A percentile compares a stretch with the other conserved stretches of the same genome.
phyloP scores from a whole-genome alignment of 495 filamentous ascomycete species.

The Paragyromitra xinjiangensis region DNA sequence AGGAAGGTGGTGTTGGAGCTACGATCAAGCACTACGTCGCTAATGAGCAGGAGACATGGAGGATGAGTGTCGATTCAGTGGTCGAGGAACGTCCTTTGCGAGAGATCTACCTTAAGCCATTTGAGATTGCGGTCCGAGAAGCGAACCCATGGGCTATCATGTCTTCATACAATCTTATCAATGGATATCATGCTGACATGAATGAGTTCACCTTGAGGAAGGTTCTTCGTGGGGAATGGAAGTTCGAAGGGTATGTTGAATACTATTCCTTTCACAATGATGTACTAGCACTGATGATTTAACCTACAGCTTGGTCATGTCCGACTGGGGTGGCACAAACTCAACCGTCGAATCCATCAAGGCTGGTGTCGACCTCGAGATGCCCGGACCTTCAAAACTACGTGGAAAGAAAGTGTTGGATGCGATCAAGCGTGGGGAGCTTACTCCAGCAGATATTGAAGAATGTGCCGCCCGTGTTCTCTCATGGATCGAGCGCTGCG shows the following conservation, averaged over 20 bases:
- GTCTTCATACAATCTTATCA: slow-evolving; percentile 86
- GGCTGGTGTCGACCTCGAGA: slow-evolving; percentile 80
- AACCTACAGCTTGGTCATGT: slow-evolving; percentile 70
- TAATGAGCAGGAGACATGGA: slow-evolving; percentile 85
- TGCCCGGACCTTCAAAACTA: slow-evolving; percentile 77
- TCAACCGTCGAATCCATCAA: slow-evolving; percentile 75
- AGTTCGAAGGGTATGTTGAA: slow-evolving; percentile 69
- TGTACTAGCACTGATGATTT: slow-evolving; percentile 4
- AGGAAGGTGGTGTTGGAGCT: slow-evolving; percentile 76
- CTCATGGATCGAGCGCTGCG: slow-evolving; percentile 69
- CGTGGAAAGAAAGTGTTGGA: slow-evolving; percentile 71
- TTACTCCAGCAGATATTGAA: slow-evolving; percentile 58
- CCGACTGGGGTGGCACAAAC: slow-evolving; percentile 77
- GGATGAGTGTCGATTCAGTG: slow-evolving; percentile 75
- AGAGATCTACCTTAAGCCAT: slow-evolving; percentile 83
- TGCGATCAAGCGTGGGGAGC: slow-evolving; percentile 69
- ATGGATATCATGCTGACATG: slow-evolving; percentile 80
- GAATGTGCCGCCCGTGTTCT: slow-evolving; percentile 69
- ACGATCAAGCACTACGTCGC: slow-evolving; percentile 87
- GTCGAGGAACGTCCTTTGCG: slow-evolving; percentile 76
- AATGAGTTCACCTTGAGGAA: slow-evolving; percentile 73
- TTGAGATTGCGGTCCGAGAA: slow-evolving; percentile 83
- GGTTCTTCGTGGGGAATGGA: slow-evolving; percentile 80
- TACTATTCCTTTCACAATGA: neutral
- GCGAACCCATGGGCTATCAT: slow-evolving; percentile 80